Conservation (phyloP, 805 yeast genomes). For the Isabelozyma pseudorhagii region DNA sequence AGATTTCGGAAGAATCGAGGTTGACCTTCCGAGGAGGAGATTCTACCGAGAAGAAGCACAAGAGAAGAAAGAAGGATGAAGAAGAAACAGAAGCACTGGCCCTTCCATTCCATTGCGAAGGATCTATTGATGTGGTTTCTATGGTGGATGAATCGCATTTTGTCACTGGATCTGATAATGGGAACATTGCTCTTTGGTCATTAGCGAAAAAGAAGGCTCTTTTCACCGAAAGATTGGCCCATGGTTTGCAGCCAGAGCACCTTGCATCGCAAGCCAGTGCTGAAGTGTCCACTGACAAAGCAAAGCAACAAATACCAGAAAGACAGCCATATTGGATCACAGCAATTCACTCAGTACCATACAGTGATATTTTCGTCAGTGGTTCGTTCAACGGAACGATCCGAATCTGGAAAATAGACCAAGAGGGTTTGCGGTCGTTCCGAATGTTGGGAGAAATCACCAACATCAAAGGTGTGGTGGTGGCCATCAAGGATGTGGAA, state of each 20-base stretch:
- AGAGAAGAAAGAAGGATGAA: slow-evolving; percentile 26
- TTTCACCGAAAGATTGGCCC: slow-evolving; percentile 65
- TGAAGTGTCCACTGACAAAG: slow-evolving; percentile 52
- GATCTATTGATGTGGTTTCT: slow-evolving; percentile 83
- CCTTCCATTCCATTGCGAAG: slow-evolving; percentile 58
- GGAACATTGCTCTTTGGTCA: slow-evolving; percentile 88
- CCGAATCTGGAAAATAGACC: slow-evolving; percentile 70
- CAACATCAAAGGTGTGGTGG: slow-evolving; percentile 68
- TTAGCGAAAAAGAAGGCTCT: slow-evolving; percentile 85
- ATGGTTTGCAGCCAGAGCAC: slow-evolving; percentile 60
- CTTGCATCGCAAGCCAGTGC: slow-evolving; percentile 39
- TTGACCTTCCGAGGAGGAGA: slow-evolving; percentile 93
- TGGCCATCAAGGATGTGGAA: slow-evolving; percentile 57
- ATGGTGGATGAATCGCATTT: slow-evolving; percentile 93
- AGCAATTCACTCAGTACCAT: slow-evolving; percentile 76
- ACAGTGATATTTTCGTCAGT: slow-evolving; percentile 74
- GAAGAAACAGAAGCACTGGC: slow-evolving; percentile 19
- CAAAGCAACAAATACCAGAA: slow-evolving; percentile 56
- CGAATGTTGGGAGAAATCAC: slow-evolving; percentile 51
- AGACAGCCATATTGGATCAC: slow-evolving; percentile 86
- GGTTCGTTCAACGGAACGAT: slow-evolving; percentile 87
- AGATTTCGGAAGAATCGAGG: slow-evolving; percentile 91
- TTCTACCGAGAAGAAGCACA: slow-evolving; percentile 39
- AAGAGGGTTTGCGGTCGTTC: slow-evolving; percentile 60
- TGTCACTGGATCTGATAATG: slow-evolving; percentile 94